These are phyloP conservation scores for Globisporangium irregulare DNA, from an alignment of 352 stramenopile genomes.

Conservation along the genomic window DNA sequence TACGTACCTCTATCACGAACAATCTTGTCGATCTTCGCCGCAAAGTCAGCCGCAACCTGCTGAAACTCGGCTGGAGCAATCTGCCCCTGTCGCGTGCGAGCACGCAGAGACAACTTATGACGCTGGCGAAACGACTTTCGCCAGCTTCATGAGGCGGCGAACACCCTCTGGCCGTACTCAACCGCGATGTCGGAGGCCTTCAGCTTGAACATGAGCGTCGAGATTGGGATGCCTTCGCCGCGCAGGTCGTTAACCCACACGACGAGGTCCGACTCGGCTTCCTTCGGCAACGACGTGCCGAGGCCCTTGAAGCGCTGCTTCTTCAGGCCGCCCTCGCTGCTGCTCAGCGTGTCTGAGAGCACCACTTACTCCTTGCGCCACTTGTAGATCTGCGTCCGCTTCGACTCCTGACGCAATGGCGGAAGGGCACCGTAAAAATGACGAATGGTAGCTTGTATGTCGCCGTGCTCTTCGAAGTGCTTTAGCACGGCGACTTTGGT, in stretches of 20 bases:
- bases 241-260: background rate
- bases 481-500: slow-evolving; percentile 1
- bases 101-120: slow-evolving; percentile 2
- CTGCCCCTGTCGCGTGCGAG: background rate
- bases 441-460: slow-evolving; percentile 2
- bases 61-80: slow-evolving; percentile 2
- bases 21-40: slow-evolving; percentile 3
- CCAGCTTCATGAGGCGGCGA: slow-evolving; percentile 1
- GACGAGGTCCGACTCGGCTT: background rate
- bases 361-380: background rate
- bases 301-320: background rate
- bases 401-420: slow-evolving; percentile 1
- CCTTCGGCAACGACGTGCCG: background rate
- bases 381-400: slow-evolving; percentile 1
- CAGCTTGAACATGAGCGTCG: background rate
- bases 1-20: slow-evolving; percentile 4
- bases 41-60: background rate
- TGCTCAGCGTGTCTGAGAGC: background rate
- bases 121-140: background rate
- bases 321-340: background rate
- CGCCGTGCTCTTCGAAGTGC: background rate
- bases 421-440: slow-evolving; percentile 1
- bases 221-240: background rate
- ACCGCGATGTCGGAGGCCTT: slow-evolving; percentile 1
- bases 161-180: background rate